Evolutionary conservation across 139 green algal species (phyloP), one percentile per base, ranked within the genome.

Genomic region (Coelastrella sp.): DNA sequence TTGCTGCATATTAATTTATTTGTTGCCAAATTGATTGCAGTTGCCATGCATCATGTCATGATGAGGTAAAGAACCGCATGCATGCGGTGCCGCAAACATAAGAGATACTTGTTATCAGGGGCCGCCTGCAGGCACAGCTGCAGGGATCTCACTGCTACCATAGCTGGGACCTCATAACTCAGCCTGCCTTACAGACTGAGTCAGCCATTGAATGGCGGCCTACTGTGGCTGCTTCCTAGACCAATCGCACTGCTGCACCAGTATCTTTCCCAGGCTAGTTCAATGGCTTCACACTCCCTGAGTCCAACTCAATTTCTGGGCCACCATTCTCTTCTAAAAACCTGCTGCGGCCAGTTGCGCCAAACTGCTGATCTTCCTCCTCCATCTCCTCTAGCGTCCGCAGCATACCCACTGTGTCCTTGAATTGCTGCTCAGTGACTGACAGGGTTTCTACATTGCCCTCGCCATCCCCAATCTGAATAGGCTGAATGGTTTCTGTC

Each of bases 401-500:
- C n/a, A 88, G 25, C 20, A 88, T 66, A 8, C 84, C 84, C 25
- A 88, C 84, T 70, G 61, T 81, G 49, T 88, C 84, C 68, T 81
- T 88, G 84, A 88, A 88, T 66, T 80, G 66, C 84, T 88, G 84
- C 68, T 80, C 84, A 8, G 20, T 24, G 27, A 88, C 22, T 59
- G 61, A 17, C 66, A 88, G 58, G 7, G 27, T 60, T 20, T 81
- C 68, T 9, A 80, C 19, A 24, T 11, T 66, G 22, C 68, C 56
- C 4, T 20, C 63, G 4, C 14, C 78, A 58, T 88, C 84, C 22
- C 68, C 84, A 8, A 88, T 11, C 68, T 80, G 66, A 24, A 88
- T 88, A 58, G 84, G 84, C 75, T 78, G 74, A 70, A 90, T 91
- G 0, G 60, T 25, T 7, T 19, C 19, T 84, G 91, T 85, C 93